phyloP scores from a whole-genome alignment of 345 rosid species.

The Pistacia atlantica region DNA sequence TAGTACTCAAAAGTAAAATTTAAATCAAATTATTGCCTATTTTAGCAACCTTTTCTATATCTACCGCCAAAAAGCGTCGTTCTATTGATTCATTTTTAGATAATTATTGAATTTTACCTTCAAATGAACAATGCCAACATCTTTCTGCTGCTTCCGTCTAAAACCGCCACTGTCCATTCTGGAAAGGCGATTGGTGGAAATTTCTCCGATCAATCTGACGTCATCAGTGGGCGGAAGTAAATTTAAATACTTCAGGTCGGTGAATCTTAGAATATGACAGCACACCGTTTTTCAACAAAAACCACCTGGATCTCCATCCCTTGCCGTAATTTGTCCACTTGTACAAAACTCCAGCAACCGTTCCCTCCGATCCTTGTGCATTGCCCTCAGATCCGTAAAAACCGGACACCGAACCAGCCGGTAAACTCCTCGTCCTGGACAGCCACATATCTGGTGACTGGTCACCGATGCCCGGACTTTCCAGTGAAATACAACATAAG shows the following conservation, averaged over 20 bases:
- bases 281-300: conserved; percentile 73
- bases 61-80: conserved; percentile 27
- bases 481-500: conserved; percentile 83
- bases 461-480: conserved; percentile 65
- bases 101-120: conserved; percentile 49
- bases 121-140: conserved; percentile 80
- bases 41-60: conserved; percentile 17
- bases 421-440: conserved; percentile 65
- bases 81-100: not conserved
- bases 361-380: conserved; percentile 58
- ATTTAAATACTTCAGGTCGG: conserved; percentile 62
- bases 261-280: conserved; percentile 85
- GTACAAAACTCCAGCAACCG: conserved; percentile 80
- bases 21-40: conserved; percentile 27
- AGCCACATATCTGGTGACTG: conserved; percentile 59
- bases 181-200: conserved; percentile 54
- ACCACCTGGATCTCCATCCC: conserved; percentile 99
- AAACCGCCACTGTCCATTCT: conserved; percentile 58
- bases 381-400: conserved; percentile 49
- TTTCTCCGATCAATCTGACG: conserved; percentile 79
- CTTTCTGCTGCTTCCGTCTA: conserved; percentile 61
- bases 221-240: conserved; percentile 49
- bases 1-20: conserved; percentile 21
- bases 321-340: conserved; percentile 99
- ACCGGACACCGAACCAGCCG: conserved; percentile 38